Base-by-base conservation (phyloP, 208 protist genomes). In the Strigomonas culicis region DNA sequence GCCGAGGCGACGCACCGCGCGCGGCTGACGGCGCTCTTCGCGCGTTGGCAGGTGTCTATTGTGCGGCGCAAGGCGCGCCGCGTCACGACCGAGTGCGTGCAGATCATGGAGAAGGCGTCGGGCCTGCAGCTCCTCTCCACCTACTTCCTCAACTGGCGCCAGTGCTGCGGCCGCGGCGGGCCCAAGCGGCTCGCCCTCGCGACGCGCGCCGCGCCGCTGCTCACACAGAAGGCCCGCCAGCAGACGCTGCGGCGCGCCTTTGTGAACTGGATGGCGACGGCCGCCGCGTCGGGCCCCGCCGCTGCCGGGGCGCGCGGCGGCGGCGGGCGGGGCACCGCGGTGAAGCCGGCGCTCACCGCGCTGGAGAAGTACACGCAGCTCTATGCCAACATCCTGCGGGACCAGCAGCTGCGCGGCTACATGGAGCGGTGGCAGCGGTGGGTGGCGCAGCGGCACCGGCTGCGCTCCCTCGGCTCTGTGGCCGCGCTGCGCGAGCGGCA, bases 391-490 rank as follows among this genome's bases (percentile, higher is more conserved):
- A 49, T 61, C 7, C 19, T 61, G 36, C n/a, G 68, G 41, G 41
- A 62, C 43, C 62, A 53, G 4, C 39, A 51, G 8, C 49, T 47
- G 1, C 67, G 75, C 11, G 27, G 36, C 19, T 41, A 74, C 2
- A 73, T 88, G 22, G 46, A 56, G 19, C 2, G 53, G 32, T 94
- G 88, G 85, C 71, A 66, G 15, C 72, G 68, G 15, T 90, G 82
- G 81, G 55, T 74, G 27, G 31, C 44, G 15, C 57, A 66, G 39
- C 75, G 77, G 11, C 43, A 65, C 17, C 60, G 44, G 2, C 57
- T 79, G 13, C 30, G 57, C 8, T 63, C 72, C 0, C 59, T 92
- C 17, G 63, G 63, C 1, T 74, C 79, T 1, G 69, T 95, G 13
- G 82, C 80, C 0, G 55, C 55, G 24, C 69, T 88, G 47, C 71